A percentile compares a stretch with the other conserved stretches of the same genome.
phyloP scores from a whole-genome alignment of 202 grass and related monocot species.

The Tripidium arundinaceum region DNA sequence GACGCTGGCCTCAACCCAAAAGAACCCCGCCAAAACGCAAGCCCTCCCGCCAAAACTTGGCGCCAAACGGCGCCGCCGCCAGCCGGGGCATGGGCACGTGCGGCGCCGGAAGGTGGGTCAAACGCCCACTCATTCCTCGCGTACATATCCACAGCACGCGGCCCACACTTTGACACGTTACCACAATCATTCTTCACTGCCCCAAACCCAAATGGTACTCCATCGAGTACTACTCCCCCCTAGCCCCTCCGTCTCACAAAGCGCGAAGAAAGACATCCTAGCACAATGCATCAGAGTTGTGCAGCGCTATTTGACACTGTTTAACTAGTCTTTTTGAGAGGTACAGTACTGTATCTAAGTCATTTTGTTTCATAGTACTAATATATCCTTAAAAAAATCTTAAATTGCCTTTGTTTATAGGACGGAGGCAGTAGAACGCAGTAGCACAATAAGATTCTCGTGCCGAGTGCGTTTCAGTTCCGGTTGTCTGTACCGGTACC shows the following conservation, averaged over 20 bases:
- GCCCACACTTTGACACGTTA: no score
- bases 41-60: slow-evolving; percentile 38
- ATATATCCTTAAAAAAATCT: not conserved
- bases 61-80: slow-evolving; percentile 34
- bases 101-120: slow-evolving; percentile 15
- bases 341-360: no score
- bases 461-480: not conserved
- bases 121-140: slow-evolving; percentile 9
- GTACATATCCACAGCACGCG: no score
- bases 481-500: not conserved
- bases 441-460: not conserved
- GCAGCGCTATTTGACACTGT: no score
- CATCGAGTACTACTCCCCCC: not conserved
- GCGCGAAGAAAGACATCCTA: not conserved
- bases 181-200: not conserved
- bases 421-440: no score
- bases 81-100: not conserved
- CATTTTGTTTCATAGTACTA: no score
- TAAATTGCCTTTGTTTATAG: no score
- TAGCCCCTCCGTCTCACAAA: not conserved
- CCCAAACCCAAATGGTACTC: not conserved
- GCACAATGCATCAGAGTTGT: no score
- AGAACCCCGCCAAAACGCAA: slow-evolving; percentile 2
- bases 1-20: not conserved
- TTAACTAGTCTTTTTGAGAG: no score